Evolutionary conservation across 306 rosid species (phyloP).

Genomic region (Sechiopsis laciniata): DNA sequence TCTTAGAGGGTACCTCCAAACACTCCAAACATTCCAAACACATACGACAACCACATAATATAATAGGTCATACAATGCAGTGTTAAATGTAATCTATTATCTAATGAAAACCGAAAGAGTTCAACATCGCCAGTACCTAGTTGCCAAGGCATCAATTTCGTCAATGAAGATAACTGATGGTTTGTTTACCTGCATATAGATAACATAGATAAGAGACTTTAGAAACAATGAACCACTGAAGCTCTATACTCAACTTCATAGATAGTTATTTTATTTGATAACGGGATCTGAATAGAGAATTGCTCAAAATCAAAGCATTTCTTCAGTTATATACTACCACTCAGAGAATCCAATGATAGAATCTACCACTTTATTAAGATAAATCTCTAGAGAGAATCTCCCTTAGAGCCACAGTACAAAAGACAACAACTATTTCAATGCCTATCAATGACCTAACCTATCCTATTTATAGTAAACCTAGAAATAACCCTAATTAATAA

Average conservation of each 20-base stretch:
- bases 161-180: constrained; percentile 96
- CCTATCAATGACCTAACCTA: too few species aligned
- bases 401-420: too few species aligned
- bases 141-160: constrained; percentile 96
- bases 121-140: constrained; percentile 41
- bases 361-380: too few species aligned
- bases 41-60: not conserved
- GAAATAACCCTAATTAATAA: too few species aligned
- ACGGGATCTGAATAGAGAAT: not conserved
- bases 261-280: not conserved
- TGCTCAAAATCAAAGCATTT: not conserved
- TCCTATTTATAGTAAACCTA: too few species aligned
- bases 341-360: too few species aligned
- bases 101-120: not conserved
- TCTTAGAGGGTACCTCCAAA: not conserved
- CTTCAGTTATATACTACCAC: too few species aligned
- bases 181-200: constrained; percentile 77
- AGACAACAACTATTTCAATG: too few species aligned
- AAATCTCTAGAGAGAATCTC: too few species aligned
- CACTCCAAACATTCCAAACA: not conserved
- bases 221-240: not conserved
- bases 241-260: not conserved
- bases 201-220: not conserved
- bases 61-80: not conserved
- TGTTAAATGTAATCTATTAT: not conserved